Percentiles rank a stretch among this genome's conserved stretches.
These are phyloP conservation scores for Phallus indusiatus DNA, from an alignment of 768 basidiomycete genomes.

Conservation along the genomic window DNA sequence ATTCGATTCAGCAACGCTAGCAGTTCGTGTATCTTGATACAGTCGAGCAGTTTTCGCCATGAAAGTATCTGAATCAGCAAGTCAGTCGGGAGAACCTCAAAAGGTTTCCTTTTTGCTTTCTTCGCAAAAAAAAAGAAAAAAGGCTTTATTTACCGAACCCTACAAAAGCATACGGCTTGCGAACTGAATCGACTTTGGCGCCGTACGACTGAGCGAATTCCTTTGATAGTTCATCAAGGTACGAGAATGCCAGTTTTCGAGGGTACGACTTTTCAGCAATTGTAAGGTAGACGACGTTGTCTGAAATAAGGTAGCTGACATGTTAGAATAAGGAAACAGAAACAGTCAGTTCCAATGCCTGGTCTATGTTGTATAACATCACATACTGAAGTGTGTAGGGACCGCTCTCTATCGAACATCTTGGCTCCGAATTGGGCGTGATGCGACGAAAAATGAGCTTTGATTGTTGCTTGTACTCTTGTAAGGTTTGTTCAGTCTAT, in stretches of 20 bases:
- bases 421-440: slow-evolving; percentile 87
- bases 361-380: slow-evolving; percentile 7
- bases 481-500: slow-evolving; percentile 86
- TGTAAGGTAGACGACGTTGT: slow-evolving; percentile 91
- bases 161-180: slow-evolving; percentile 98
- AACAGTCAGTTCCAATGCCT: neutral
- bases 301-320: slow-evolving; percentile 88
- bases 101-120: neutral
- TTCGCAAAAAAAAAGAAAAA: slow-evolving; percentile 6
- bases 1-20: slow-evolving; percentile 55
- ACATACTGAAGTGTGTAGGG: slow-evolving; percentile 93
- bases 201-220: slow-evolving; percentile 93
- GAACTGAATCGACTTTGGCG: slow-evolving; percentile 80
- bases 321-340: neutral
- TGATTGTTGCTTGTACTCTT: slow-evolving; percentile 97
- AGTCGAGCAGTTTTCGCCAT: slow-evolving; percentile 96
- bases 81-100: slow-evolving; percentile 6
- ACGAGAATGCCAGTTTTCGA: slow-evolving; percentile 94
- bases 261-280: slow-evolving; percentile 97
- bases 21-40: slow-evolving; percentile 89
- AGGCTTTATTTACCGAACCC: slow-evolving; percentile 70
- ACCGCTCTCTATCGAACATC: slow-evolving; percentile 95
- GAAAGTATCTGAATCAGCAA: slow-evolving; percentile 68
- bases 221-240: slow-evolving; percentile 92
- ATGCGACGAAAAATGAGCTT: slow-evolving; percentile 95